Percentiles rank a stretch among this genome's conserved stretches.
Conservation (phyloP, 345 rosid species). For the Physaria fendleri region DNA sequence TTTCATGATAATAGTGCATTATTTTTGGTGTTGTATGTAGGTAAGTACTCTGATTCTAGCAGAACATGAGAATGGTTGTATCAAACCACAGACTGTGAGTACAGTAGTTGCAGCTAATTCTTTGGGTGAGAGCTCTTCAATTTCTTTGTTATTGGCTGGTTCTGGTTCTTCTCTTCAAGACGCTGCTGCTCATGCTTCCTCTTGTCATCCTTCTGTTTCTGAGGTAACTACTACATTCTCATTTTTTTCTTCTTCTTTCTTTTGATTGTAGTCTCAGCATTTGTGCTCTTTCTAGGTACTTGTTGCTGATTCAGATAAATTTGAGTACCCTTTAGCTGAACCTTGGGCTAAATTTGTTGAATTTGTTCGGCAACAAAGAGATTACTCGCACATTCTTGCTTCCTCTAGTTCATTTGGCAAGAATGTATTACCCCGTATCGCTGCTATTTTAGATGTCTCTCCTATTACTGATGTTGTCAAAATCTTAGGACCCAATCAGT, state of each 20-base stretch:
- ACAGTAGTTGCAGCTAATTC: conserved; percentile 76
- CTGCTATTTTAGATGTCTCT: conserved; percentile 88
- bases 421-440: conserved; percentile 79
- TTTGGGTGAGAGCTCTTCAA: conserved; percentile 43
- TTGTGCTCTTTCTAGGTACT: conserved; percentile 49
- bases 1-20: too few relatives aligned
- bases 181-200: conserved; percentile 70
- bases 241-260: background rate
- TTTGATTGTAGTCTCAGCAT: background rate
- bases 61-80: conserved; percentile 68
- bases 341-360: conserved; percentile 85
- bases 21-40: conserved; percentile 26
- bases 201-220: conserved; percentile 72
- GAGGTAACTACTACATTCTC: conserved; percentile 35
- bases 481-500: conserved; percentile 52
- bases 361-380: conserved; percentile 55
- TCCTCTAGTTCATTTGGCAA: conserved; percentile 88
- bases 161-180: conserved; percentile 67
- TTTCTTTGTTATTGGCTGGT: conserved; percentile 76
- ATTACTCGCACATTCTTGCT: conserved; percentile 70
- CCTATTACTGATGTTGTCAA: conserved; percentile 85
- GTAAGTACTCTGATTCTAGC: conserved; percentile 69
- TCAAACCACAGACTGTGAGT: conserved; percentile 57
- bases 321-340: conserved; percentile 67
- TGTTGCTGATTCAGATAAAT: conserved; percentile 79